phyloP scores from a whole-genome alignment of 2,329 filamentous ascomycete genomes.

The Aspergillus fumigatus region DNA sequence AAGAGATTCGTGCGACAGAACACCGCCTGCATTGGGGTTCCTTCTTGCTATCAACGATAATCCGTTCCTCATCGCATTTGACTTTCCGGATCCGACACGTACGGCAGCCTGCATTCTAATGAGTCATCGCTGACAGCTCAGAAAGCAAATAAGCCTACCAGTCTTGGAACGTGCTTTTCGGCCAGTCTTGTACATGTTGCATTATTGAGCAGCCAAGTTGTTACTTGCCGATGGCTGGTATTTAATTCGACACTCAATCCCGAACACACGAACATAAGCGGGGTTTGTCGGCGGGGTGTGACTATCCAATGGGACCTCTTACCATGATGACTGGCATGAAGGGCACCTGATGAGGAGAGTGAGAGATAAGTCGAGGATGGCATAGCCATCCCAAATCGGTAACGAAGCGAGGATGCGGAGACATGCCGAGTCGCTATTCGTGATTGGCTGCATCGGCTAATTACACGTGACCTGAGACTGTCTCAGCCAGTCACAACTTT shows the following conservation, averaged over 20 bases:
- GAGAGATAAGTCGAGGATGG: no score
- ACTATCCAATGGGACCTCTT: no score
- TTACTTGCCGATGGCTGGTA: background rate
- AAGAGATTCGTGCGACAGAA: slow-evolving; percentile 16
- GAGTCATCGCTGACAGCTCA: background rate
- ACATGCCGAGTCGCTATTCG: slow-evolving; percentile 10
- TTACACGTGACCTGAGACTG: slow-evolving; percentile 7
- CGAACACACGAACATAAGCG: no score
- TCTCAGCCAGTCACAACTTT: slow-evolving; percentile 1
- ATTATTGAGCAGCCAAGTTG: background rate
- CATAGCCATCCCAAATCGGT: background rate
- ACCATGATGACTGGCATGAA: no score
- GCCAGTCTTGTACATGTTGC: slow-evolving; percentile 17
- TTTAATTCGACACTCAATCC: background rate
- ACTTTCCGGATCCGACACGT: slow-evolving; percentile 28
- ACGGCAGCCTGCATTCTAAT: slow-evolving; percentile 18
- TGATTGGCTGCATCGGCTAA: slow-evolving; percentile 24
- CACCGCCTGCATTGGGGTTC: slow-evolving; percentile 25
- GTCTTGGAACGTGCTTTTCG: slow-evolving; percentile 22
- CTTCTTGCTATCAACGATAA: slow-evolving; percentile 9
- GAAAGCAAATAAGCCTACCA: slow-evolving; percentile 17
- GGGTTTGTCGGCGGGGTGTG: no score
- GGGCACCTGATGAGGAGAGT: no score
- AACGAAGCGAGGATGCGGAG: background rate
- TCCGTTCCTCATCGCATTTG: slow-evolving; percentile 28